Conservation (phyloP, 192 early-diverging fungal species). For the Gonapodya sp. region DNA sequence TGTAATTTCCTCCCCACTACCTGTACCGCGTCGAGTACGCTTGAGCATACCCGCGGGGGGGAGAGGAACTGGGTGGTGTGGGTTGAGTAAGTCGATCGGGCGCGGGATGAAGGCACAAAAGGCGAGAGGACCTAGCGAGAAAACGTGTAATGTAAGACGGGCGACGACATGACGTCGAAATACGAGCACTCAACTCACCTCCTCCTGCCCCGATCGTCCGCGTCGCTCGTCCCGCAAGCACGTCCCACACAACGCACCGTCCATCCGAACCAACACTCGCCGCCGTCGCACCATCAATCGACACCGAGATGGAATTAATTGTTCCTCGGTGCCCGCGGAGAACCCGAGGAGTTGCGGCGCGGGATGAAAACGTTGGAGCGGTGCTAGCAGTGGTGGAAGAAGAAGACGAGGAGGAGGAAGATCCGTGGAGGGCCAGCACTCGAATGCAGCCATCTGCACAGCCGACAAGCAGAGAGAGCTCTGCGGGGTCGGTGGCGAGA, state of each 20-base stretch:
- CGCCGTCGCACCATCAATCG: background rate
- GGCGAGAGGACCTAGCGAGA: too few relatives aligned
- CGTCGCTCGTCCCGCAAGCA: background rate
- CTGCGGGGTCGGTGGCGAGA: background rate
- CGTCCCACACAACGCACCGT: background rate
- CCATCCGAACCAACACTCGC: background rate
- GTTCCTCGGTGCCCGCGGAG: background rate
- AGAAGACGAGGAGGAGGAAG: background rate
- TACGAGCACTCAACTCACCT: too few relatives aligned
- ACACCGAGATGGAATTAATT: background rate
- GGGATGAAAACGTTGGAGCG: background rate
- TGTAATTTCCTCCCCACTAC: background rate
- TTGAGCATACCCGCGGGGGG: background rate
- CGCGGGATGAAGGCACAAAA: background rate
- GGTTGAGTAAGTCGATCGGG: background rate
- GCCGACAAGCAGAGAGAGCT: background rate
- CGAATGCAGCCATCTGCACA: background rate
- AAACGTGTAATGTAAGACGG: too few relatives aligned
- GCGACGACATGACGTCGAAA: too few relatives aligned
- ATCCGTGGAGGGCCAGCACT: background rate
- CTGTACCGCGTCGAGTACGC: background rate
- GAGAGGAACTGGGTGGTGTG: background rate
- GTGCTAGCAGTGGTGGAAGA: too few relatives aligned
- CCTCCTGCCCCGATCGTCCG: background rate
- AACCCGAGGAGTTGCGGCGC: background rate